Evolutionary conservation across 2,329 filamentous ascomycete species (phyloP).

Genomic region (Paracoccidioides brasiliensis): DNA sequence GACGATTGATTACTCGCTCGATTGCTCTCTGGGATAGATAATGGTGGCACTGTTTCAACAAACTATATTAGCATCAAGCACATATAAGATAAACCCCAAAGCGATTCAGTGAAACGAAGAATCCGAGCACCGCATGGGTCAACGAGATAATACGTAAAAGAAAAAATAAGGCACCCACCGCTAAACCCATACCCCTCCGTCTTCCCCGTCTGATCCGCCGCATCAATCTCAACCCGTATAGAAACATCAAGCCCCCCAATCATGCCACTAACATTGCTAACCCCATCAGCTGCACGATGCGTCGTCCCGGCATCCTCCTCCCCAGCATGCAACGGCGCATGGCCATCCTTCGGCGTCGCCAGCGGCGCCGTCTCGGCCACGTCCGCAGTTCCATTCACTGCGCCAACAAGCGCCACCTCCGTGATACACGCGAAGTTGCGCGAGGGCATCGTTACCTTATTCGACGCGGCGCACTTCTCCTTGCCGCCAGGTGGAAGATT

Average conservation of each 20-base stretch:
- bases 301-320: constrained; percentile 65
- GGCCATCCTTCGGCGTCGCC: constrained; percentile 45
- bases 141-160: neutral
- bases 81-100: neutral
- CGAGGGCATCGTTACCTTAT: constrained; percentile 72
- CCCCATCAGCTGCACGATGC: constrained; percentile 55
- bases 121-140: neutral
- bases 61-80: neutral
- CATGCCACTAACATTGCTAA: constrained; percentile 25
- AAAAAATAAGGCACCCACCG: constrained; percentile 23
- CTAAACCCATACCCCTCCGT: constrained; percentile 38
- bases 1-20: neutral
- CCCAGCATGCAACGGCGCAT: constrained; percentile 58
- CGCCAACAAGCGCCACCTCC: constrained; percentile 30
- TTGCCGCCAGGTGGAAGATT: constrained; percentile 45
- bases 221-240: constrained; percentile 36
- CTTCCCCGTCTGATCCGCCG: constrained; percentile 26
- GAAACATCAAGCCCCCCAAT: constrained; percentile 33
- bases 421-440: constrained; percentile 53
- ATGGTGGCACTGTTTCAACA: neutral
- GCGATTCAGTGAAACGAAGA: neutral
- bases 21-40: neutral
- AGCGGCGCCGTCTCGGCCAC: constrained; percentile 15
- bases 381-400: constrained; percentile 12
- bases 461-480: constrained; percentile 55